phyloP scores from a whole-genome alignment of 208 protist species.

The Acanthamoeba polyphaga region DNA sequence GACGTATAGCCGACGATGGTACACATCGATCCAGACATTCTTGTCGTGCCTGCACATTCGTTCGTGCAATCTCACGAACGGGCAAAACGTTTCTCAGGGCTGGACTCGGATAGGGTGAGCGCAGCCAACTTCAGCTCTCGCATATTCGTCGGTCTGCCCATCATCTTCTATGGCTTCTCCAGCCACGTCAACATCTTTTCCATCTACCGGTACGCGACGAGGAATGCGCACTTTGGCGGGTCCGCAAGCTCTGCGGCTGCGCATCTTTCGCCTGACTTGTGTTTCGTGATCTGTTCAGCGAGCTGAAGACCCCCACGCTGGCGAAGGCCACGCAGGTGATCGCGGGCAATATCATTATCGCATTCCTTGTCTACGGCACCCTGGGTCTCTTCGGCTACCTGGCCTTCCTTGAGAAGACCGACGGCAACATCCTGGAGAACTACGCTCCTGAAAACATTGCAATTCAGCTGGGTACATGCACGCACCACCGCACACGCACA shows the following conservation, averaged over 20 bases:
- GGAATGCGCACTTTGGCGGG: background rate
- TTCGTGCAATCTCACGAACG: background rate
- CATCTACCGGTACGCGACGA: constrained; percentile 9
- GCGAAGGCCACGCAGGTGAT: constrained; percentile 13
- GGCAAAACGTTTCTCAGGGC: background rate
- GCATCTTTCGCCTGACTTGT: background rate
- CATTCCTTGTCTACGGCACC: constrained; percentile 46
- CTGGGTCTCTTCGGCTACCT: constrained; percentile 66
- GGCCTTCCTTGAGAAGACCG: constrained; percentile 57
- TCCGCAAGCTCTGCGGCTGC: background rate
- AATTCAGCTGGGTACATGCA: constrained; percentile 35
- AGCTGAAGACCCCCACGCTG: constrained; percentile 19
- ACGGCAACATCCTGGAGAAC: constrained; percentile 71
- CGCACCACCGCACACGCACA: background rate
- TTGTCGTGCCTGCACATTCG: background rate
- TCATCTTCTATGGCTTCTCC: constrained; percentile 74
- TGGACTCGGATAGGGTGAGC: background rate
- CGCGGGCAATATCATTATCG: constrained; percentile 51
- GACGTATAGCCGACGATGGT: constrained; percentile 10
- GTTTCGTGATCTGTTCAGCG: background rate
- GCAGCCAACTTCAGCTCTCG: constrained; percentile 14
- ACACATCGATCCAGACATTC: background rate
- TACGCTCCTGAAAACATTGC: constrained; percentile 25
- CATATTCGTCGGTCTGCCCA: constrained; percentile 64
- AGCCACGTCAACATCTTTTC: constrained; percentile 73